Percentiles rank a stretch among this genome's conserved stretches.
phyloP scores from a whole-genome alignment of 441 rosid species.

The Breynia disticha region DNA sequence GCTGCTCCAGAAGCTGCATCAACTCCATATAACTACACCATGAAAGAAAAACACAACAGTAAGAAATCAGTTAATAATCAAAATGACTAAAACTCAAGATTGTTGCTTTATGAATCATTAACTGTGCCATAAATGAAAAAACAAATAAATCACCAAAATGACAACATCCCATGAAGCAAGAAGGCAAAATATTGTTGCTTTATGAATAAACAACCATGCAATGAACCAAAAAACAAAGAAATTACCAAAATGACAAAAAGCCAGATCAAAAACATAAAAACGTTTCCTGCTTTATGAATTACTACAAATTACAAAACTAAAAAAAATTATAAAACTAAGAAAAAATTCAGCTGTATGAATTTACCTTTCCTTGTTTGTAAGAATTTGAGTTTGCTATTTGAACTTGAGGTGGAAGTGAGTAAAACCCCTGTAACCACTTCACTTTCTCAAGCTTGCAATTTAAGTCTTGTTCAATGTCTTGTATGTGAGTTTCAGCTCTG shows the following conservation, averaged over 20 bases:
- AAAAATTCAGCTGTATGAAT: no score
- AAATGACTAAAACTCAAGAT: neutral
- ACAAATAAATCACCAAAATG: no score
- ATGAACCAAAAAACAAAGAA: neutral
- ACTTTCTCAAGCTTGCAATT: constrained; percentile 57
- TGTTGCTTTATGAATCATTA: no score
- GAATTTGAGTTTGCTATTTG: constrained; percentile 65
- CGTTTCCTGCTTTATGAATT: no score
- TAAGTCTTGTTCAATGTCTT: constrained; percentile 55
- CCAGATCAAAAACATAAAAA: no score
- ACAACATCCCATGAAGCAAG: no score
- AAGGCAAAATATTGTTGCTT: no score
- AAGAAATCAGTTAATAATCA: neutral
- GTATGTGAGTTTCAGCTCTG: constrained; percentile 34
- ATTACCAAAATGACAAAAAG: neutral
- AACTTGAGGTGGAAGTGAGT: constrained; percentile 58
- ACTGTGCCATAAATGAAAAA: no score
- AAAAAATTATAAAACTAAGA: no score
- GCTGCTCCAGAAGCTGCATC: constrained; percentile 95
- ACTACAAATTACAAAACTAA: no score
- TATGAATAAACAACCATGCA: neutral
- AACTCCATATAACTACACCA: constrained; percentile 63
- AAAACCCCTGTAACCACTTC: constrained; percentile 65
- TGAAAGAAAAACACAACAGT: neutral
- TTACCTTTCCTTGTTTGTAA: constrained; percentile 68